phyloP scores from a whole-genome alignment of 345 rosid genomes.

The Brassica incana region DNA sequence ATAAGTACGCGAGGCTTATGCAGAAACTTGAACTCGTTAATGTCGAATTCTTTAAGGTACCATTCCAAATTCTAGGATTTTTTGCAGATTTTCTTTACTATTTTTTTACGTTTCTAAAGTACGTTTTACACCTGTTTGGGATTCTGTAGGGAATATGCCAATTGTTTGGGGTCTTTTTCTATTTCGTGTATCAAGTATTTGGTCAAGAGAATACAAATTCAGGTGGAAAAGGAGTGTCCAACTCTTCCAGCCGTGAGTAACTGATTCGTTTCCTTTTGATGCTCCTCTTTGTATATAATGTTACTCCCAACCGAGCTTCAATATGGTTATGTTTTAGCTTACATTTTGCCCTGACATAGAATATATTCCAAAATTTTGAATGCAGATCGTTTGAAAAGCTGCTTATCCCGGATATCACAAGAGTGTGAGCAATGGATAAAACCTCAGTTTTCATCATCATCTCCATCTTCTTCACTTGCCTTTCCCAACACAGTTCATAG shows the following conservation, averaged over 20 bases:
- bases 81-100: constrained; percentile 18
- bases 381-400: constrained; percentile 70
- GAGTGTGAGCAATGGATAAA: constrained; percentile 96
- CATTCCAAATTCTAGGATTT: neutral
- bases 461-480: constrained; percentile 53
- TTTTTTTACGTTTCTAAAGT: constrained; percentile 34
- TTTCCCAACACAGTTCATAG: constrained; percentile 46
- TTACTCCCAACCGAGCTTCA: neutral
- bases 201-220: constrained; percentile 59
- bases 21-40: constrained; percentile 95
- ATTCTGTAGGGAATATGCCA: constrained; percentile 95
- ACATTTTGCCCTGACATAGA: constrained; percentile 9
- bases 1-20: constrained; percentile 97
- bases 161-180: constrained; percentile 80
- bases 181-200: constrained; percentile 74
- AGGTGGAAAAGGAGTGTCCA: constrained; percentile 57
- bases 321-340: constrained; percentile 9
- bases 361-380: constrained; percentile 1
- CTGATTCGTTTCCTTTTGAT: constrained; percentile 14
- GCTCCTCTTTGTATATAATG: constrained; percentile 7
- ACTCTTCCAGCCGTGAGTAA: constrained; percentile 72
- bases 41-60: constrained; percentile 91
- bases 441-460: constrained; percentile 53
- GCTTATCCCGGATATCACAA: constrained; percentile 73
- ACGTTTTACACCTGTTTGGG: constrained; percentile 59